phyloP scores from a whole-genome alignment of 2,329 filamentous ascomycete species.

The Grosmannia penicillata region DNA sequence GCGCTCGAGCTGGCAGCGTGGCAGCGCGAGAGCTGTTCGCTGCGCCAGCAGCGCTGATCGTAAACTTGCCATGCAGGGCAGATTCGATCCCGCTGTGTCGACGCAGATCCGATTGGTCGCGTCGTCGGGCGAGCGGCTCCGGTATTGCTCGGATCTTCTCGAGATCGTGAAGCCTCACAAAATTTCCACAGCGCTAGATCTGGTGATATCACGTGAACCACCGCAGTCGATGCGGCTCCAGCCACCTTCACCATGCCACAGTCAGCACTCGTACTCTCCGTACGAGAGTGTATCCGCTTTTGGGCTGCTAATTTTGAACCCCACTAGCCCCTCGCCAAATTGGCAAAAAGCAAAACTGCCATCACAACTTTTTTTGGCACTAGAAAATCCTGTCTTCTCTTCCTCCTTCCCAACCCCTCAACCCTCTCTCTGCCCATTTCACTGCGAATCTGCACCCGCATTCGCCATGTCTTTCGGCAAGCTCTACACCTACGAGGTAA shows the following conservation, averaged over 20 bases:
- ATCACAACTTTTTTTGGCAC: conserved; percentile 8
- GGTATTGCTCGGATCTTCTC: too few species aligned
- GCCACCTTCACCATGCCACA: too few species aligned
- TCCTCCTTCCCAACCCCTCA: conserved; percentile 10
- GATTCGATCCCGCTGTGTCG: background rate
- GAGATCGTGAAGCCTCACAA: too few species aligned
- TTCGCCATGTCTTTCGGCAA: conserved; percentile 91
- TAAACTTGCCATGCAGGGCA: conserved; percentile 8
- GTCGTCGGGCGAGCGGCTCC: too few species aligned
- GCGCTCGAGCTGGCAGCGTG: conserved; percentile 7
- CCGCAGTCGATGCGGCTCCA: too few species aligned
- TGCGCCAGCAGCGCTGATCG: conserved; percentile 5
- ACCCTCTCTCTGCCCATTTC: conserved; percentile 13
- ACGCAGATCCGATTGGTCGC: background rate
- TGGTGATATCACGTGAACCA: background rate
- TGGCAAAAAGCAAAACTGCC: conserved; percentile 1
- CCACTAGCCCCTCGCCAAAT: conserved; percentile 7
- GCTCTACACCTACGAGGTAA: conserved; percentile 45
- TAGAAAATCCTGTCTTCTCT: conserved; percentile 11
- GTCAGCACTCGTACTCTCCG: background rate
- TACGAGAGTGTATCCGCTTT: background rate
- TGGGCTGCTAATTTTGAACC: conserved; percentile 2
- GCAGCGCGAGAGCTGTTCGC: background rate
- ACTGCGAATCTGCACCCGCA: conserved; percentile 12
- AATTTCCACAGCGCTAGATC: too few species aligned